A percentile compares a stretch with the other conserved stretches of the same genome.
phyloP scores from a whole-genome alignment of 352 stramenopile genomes.

The Phytophthora colocasiae region DNA sequence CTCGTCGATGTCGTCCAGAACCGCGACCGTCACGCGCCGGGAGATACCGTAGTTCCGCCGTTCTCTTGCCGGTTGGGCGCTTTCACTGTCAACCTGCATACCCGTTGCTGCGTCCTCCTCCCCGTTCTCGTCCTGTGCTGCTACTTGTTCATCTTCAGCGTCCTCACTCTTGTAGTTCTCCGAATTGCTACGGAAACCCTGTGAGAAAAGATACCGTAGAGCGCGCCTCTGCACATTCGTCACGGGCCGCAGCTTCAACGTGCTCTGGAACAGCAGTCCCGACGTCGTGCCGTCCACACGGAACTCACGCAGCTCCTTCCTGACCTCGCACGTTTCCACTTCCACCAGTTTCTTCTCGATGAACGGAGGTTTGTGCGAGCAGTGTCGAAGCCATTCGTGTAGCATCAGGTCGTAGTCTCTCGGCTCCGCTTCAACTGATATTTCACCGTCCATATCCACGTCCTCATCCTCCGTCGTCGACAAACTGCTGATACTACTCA shows the following conservation, averaged over 20 bases:
- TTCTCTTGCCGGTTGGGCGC: slow-evolving; percentile 6
- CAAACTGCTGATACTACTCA: slow-evolving; percentile 35
- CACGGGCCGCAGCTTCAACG: slow-evolving; percentile 70
- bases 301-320: slow-evolving; percentile 54
- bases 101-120: slow-evolving; percentile 1
- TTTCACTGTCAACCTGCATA: slow-evolving; percentile 25
- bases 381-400: slow-evolving; percentile 68
- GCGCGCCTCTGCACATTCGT: slow-evolving; percentile 61
- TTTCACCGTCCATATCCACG: slow-evolving; percentile 17
- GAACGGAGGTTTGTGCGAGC: slow-evolving; percentile 67
- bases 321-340: slow-evolving; percentile 8
- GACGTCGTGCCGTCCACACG: slow-evolving; percentile 73
- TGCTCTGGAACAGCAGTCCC: slow-evolving; percentile 74
- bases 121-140: neutral
- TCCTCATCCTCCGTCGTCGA: slow-evolving; percentile 24
- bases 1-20: slow-evolving; percentile 53
- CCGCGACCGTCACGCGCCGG: slow-evolving; percentile 57
- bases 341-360: slow-evolving; percentile 33
- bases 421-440: slow-evolving; percentile 15
- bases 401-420: slow-evolving; percentile 60
- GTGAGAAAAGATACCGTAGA: slow-evolving; percentile 73
- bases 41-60: slow-evolving; percentile 35
- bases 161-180: slow-evolving; percentile 33
- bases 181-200: slow-evolving; percentile 49
- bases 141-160: slow-evolving; percentile 1